Base-by-base conservation (phyloP, 1,284 basidiomycete species). In the Ceraceosorus bombacis region DNA sequence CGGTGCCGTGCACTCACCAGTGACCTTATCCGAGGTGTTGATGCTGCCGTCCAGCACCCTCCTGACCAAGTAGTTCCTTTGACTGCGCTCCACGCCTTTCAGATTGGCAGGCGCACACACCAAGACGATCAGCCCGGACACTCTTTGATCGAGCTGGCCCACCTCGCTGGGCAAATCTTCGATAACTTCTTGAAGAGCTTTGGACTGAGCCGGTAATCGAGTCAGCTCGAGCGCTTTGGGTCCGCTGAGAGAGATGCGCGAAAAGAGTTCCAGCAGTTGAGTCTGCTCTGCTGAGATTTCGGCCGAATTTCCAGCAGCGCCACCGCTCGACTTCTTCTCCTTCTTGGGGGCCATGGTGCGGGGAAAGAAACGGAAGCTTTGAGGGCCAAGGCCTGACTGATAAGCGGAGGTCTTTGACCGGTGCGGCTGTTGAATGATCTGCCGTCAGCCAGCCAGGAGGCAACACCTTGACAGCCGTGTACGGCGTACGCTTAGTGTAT, bases 21-120 rank as follows among this genome's bases (percentile, higher is more conserved):
- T 15, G 43, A 95, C 85, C 81, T 96, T 93, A 75, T 97, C 94
- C 5, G 85, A 83, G 48, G 84, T 85, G 80, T 87, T 89, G 62
- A 98, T 78, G 68, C 84, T 84, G 27, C 84, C 86, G 61, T 85
- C 83, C 36, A 86, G 75, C 68, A 96, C 86, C 62, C 83, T 85
- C 40, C 81, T 78, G 48, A 91, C 82, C 15, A 88, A 79, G 76
- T 87, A 92, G 57, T 80, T 82, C 69, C 85, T 83, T 76, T 85
- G 84, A n/a, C 79, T 80, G 46, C 82, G 80, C 70, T 82, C 64
- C 82, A 82, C 78, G 76, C 88, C 90, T 4, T 81, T 79, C 37
- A 63, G 62, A 12, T 87, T 81, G 53, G 84, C 83, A 12, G 85
- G 82, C 27, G 88, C 86, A 40, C 65, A 69, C 9, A 85, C 84